These are phyloP conservation scores for Lactarius akahatsu DNA, from an alignment of 768 basidiomycete species.

Conservation along the genomic window DNA sequence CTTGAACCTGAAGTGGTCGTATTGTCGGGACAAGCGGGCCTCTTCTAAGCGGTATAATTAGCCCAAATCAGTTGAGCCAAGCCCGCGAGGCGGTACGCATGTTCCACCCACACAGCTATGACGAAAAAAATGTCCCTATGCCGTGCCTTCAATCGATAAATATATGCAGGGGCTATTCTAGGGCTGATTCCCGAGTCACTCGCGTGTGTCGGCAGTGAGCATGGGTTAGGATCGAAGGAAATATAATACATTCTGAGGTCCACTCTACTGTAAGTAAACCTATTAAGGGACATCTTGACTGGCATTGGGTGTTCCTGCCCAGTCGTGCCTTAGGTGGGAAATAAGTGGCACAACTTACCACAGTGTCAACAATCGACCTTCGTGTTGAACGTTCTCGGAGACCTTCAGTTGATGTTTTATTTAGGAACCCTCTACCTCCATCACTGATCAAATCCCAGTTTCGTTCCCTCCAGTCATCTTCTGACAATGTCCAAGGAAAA, in stretches of 20 bases:
- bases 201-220: background rate
- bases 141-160: too few relatives aligned
- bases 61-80: background rate
- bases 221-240: background rate
- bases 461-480: background rate
- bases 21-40: background rate
- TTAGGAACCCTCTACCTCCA: background rate
- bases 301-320: background rate
- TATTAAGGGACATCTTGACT: background rate
- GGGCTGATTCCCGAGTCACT: too few relatives aligned
- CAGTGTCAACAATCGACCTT: background rate
- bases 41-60: background rate
- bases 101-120: background rate
- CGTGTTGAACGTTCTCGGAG: background rate
- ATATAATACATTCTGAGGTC: too few relatives aligned
- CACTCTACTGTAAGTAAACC: too few relatives aligned
- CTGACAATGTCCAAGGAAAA: constrained; percentile 25
- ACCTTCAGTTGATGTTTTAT: background rate
- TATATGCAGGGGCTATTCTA: background rate
- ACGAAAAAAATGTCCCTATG: background rate
- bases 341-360: background rate
- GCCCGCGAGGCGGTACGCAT: background rate
- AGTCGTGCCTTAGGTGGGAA: background rate
- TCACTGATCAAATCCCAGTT: background rate
- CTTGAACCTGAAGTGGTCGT: background rate